Evolutionary conservation across 2,329 filamentous ascomycete genomes (phyloP), one percentile per base, ranked within the genome.

Genomic region (Dothideomycetidae sp.): DNA sequence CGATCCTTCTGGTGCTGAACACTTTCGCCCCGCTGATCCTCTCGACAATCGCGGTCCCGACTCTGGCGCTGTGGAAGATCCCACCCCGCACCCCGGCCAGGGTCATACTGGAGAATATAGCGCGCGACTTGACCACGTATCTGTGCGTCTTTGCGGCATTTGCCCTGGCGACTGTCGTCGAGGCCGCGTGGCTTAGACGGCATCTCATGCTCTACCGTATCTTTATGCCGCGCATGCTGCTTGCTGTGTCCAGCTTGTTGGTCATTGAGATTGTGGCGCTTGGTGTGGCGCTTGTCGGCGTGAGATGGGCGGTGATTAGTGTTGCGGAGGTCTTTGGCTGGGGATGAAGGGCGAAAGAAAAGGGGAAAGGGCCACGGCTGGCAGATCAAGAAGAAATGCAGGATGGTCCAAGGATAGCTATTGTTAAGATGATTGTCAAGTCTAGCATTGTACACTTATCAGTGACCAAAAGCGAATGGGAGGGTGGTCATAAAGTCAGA

Each of bases 201-300:
- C 90, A 98, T 63, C 68, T 98, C 45, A 98, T 98, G 90, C 70
- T 98, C 18, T 98, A 90, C 61, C 72, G 90, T 29, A 84, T 98
- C 30, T 98, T 98, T 53, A 78, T 72, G 60, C 90, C 90, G 32
- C 66, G 88, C 17, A 98, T 88, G 62, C 82, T 98, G 79, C 71
- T 83, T 54, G 84, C 79, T 0, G 78, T 75, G 0, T 60, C 71
- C 3, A 70, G 80, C 34, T 55, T 96, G 41, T 51, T 88, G 11
- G 67, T 86, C 16, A 76, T 93, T 7, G 88, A 96, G 52, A 46
- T 92, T 3, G 68, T 90, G 2, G 70, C 71, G 1, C 68, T 90
- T 5, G 44, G 77, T 10, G 67, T 93, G 11, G 73, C 76, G n/a
- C 55, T 94, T 40, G 62, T 73, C 17, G 85, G 83, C 1, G 70